Conservation (phyloP, 192 early-diverging fungal species). For the Diversispora epigaea region DNA sequence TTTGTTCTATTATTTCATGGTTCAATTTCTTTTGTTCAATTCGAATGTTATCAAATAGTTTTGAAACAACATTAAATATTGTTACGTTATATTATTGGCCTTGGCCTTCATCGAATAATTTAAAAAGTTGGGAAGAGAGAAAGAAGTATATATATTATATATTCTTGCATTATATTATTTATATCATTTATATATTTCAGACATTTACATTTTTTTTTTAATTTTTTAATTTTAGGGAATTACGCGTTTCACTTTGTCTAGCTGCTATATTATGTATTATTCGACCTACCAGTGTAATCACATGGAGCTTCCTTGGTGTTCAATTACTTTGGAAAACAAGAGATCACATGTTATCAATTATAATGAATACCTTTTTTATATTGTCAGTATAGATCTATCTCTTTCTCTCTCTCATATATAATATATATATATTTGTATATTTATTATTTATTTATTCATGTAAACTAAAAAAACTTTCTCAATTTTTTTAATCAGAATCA, state of each 20-base stretch:
- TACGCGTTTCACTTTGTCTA: constrained; percentile 54
- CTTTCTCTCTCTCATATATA: neutral
- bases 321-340: constrained; percentile 48
- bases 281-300: constrained; percentile 82
- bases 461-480: neutral
- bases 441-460: neutral
- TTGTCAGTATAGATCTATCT: constrained; percentile 41
- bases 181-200: neutral
- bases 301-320: constrained; percentile 81
- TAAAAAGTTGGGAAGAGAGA: constrained; percentile 1
- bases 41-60: constrained; percentile 58
- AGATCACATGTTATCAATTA: constrained; percentile 27
- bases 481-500: constrained; percentile 33
- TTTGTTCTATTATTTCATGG: constrained; percentile 55
- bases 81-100: constrained; percentile 88
- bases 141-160: neutral
- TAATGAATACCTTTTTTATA: constrained; percentile 40
- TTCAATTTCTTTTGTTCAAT: constrained; percentile 58
- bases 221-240: constrained; percentile 9
- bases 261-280: constrained; percentile 83
- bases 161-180: neutral
- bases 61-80: constrained; percentile 75
- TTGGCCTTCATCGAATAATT: constrained; percentile 38
- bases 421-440: neutral
- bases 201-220: neutral